Conservation (phyloP, 2,329 filamentous ascomycete species). For the Aspergillus sp. region DNA sequence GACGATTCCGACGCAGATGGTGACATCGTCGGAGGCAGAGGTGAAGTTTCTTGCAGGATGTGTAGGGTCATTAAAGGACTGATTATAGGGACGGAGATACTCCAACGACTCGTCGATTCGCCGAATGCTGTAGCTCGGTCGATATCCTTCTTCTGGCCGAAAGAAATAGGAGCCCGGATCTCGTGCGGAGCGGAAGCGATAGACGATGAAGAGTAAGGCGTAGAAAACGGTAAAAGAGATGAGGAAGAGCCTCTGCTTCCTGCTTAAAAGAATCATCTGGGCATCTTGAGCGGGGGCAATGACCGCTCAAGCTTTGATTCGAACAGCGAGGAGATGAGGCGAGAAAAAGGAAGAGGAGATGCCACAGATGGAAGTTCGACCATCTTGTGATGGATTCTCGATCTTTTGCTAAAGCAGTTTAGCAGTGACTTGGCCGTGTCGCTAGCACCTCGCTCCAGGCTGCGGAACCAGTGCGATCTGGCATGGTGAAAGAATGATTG, state of each 20-base stretch:
- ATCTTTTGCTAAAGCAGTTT: neutral
- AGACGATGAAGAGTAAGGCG: conserved; percentile 25
- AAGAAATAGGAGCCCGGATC: conserved; percentile 33
- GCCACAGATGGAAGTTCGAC: neutral
- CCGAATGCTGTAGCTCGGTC: conserved; percentile 26
- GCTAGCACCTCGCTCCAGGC: neutral
- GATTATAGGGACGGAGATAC: conserved; percentile 26
- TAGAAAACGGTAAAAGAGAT: conserved; percentile 26
- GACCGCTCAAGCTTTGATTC: neutral
- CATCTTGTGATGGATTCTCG: neutral
- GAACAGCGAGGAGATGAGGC: neutral
- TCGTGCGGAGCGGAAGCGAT: conserved; percentile 25
- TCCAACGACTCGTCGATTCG: conserved; percentile 26
- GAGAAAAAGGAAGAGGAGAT: neutral
- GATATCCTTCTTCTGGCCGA: conserved; percentile 28
- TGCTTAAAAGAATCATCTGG: conserved; percentile 23
- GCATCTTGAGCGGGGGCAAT: conserved; percentile 13
- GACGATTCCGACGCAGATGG: conserved; percentile 51
- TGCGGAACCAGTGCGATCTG: neutral
- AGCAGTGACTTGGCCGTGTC: neutral
- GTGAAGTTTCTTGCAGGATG: conserved; percentile 4
- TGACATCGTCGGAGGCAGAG: conserved; percentile 13
- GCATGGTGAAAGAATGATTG: neutral
- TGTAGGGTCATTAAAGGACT: conserved; percentile 9
- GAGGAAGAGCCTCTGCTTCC: conserved; percentile 27